Evolutionary conservation across 1,284 basidiomycete genomes (phyloP).

Genomic region (Trametes polyzona): DNA sequence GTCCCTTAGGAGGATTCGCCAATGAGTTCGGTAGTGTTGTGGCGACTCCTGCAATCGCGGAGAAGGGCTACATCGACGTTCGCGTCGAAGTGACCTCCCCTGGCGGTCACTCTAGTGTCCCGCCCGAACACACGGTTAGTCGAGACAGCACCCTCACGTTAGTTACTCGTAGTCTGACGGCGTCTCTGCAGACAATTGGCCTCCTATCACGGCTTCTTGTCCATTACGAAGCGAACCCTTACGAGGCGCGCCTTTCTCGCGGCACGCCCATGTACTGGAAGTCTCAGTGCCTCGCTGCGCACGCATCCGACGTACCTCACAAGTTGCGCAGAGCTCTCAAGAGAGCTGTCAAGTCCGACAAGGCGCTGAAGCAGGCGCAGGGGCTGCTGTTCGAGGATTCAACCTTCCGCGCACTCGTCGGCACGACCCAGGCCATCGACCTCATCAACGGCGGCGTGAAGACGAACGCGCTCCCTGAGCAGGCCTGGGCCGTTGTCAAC

Average conservation of each 20-base stretch:
- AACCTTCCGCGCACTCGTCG: constrained; percentile 41
- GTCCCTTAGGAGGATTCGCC: constrained; percentile 37
- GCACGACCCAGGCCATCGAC: constrained; percentile 66
- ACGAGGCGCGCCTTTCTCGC: constrained; percentile 42
- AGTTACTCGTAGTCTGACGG: neutral
- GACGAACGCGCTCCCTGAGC: constrained; percentile 62
- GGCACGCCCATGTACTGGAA: constrained; percentile 48
- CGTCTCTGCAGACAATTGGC: constrained; percentile 50
- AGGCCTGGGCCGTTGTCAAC: constrained; percentile 56
- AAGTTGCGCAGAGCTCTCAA: constrained; percentile 43
- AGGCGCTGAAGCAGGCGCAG: constrained; percentile 47
- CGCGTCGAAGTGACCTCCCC: constrained; percentile 55
- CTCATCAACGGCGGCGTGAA: constrained; percentile 65
- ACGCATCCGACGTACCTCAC: constrained; percentile 47
- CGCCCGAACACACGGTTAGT: constrained; percentile 57
- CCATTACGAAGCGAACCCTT: constrained; percentile 53
- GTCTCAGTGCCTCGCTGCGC: constrained; percentile 48
- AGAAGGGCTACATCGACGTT: constrained; percentile 70
- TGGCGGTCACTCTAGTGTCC: constrained; percentile 71
- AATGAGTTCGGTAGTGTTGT: constrained; percentile 44
- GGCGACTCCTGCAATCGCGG: constrained; percentile 56
- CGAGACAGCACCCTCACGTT: too few relatives aligned
- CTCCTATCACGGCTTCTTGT: constrained; percentile 56
- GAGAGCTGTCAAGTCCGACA: constrained; percentile 42
- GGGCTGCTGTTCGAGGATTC: constrained; percentile 39